These are phyloP conservation scores for Colletotrichum lupini DNA, from an alignment of 2,329 filamentous ascomycete species.

Conservation along the genomic window DNA sequence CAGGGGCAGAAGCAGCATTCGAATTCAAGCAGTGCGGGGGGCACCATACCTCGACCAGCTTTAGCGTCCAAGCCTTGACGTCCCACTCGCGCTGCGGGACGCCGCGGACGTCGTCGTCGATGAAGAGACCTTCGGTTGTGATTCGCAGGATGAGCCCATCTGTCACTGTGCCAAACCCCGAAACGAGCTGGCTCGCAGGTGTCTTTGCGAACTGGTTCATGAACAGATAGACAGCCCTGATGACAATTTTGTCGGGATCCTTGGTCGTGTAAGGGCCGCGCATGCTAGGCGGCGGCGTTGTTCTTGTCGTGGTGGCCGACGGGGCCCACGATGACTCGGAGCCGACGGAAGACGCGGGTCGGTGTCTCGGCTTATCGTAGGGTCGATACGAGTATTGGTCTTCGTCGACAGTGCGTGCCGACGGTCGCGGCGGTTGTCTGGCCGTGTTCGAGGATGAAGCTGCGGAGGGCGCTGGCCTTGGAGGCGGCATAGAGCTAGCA, in stretches of 20 bases:
- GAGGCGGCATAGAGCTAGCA: slow-evolving; percentile 30
- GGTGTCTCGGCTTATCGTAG: slow-evolving; percentile 77
- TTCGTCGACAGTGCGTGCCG: slow-evolving; percentile 72
- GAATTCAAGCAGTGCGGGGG: slow-evolving; percentile 69
- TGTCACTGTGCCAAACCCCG: slow-evolving; percentile 85
- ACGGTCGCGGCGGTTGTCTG: slow-evolving; percentile 56
- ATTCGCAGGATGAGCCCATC: slow-evolving; percentile 93
- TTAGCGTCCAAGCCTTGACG: slow-evolving; percentile 97
- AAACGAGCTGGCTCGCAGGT: slow-evolving; percentile 90
- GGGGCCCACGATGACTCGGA: slow-evolving; percentile 90
- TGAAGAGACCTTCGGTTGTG: slow-evolving; percentile 93
- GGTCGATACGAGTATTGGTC: slow-evolving; percentile 80
- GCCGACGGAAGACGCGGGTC: slow-evolving; percentile 72
- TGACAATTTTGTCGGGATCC: slow-evolving; percentile 95
- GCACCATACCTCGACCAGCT: slow-evolving; percentile 89
- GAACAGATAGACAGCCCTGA: slow-evolving; percentile 92
- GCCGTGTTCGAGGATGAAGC: slow-evolving; percentile 35
- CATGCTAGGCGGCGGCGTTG: slow-evolving; percentile 83
- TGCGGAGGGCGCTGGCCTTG: slow-evolving; percentile 40
- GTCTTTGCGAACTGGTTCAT: slow-evolving; percentile 89
- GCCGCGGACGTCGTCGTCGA: slow-evolving; percentile 92
- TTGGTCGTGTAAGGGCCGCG: slow-evolving; percentile 85
- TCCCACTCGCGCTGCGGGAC: slow-evolving; percentile 99
- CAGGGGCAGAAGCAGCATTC: slow-evolving; percentile 54
- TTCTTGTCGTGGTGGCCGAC: slow-evolving; percentile 84